Conservation (phyloP, 164 flowering plant species). For the Magnolia kwangsiensis region DNA sequence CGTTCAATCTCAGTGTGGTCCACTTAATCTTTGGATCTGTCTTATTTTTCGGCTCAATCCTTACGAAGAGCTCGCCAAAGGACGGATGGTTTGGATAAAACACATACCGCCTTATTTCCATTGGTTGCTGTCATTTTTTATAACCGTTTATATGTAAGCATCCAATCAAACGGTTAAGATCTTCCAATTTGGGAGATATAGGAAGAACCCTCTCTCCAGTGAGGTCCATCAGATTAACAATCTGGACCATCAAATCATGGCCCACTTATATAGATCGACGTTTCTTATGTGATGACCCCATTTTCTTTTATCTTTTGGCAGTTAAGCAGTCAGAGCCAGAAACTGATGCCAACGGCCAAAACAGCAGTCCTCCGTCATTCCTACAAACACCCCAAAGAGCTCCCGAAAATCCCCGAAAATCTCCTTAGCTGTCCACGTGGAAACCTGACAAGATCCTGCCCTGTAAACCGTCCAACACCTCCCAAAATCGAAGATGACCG, state of each 20-base stretch:
- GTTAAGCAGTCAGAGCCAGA: background rate
- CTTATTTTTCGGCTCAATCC: too few relatives aligned
- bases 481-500: background rate
- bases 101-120: too few relatives aligned
- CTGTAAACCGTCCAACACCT: conserved; percentile 4
- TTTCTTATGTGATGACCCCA: background rate
- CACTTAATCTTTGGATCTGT: too few relatives aligned
- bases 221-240: background rate
- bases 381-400: conserved; percentile 11
- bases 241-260: background rate
- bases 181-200: background rate
- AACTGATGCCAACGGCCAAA: background rate
- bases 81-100: too few relatives aligned
- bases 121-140: too few relatives aligned
- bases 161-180: too few relatives aligned
- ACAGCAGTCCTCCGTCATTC: background rate
- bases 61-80: too few relatives aligned
- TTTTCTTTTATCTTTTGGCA: background rate
- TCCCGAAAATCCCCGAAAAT: conserved; percentile 22
- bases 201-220: background rate
- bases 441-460: conserved; percentile 39
- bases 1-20: too few relatives aligned
- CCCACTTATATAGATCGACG: background rate
- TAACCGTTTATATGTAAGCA: background rate
- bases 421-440: conserved; percentile 46